A percentile compares a stretch with the other conserved stretches of the same genome.
Evolutionary conservation across 2,329 filamentous ascomycete species (phyloP).

Genomic region (Botrytis elliptica): DNA sequence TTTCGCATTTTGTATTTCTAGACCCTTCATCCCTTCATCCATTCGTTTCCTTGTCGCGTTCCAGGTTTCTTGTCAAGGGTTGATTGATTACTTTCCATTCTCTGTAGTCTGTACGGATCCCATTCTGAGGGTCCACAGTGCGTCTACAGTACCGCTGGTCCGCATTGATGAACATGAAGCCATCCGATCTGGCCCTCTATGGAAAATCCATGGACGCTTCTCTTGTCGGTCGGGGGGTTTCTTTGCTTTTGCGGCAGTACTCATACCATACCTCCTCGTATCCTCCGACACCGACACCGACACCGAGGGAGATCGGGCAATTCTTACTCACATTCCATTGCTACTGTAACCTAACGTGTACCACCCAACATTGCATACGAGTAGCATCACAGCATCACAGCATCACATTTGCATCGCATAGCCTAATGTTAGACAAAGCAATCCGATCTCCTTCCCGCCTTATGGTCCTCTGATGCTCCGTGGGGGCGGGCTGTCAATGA

Average conservation of each 20-base stretch:
- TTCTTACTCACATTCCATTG: conserved; percentile 12
- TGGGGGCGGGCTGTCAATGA: conserved; percentile 9
- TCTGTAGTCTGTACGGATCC: neutral
- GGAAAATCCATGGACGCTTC: neutral
- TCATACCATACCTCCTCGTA: conserved; percentile 2
- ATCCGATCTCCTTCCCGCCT: neutral
- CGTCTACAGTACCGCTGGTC: conserved; percentile 1
- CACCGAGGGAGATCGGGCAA: conserved; percentile 9
- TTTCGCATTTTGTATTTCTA: neutral
- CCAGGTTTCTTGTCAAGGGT: neutral
- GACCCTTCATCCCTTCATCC: neutral
- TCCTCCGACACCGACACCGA: conserved; percentile 4
- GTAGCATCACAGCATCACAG: neutral
- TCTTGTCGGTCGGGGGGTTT: neutral
- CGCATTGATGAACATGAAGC: conserved; percentile 6
- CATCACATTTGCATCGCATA: neutral
- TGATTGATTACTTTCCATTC: neutral
- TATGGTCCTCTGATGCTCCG: neutral
- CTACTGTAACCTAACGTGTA: neutral
- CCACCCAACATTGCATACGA: neutral
- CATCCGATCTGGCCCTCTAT: neutral
- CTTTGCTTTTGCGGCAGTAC: conserved; percentile 11
- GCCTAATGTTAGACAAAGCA: conserved; percentile 11
- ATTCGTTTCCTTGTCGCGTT: neutral
- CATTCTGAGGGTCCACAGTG: neutral